phyloP scores from a whole-genome alignment of 768 basidiomycete genomes.

The Phlegmacium glaucopus region DNA sequence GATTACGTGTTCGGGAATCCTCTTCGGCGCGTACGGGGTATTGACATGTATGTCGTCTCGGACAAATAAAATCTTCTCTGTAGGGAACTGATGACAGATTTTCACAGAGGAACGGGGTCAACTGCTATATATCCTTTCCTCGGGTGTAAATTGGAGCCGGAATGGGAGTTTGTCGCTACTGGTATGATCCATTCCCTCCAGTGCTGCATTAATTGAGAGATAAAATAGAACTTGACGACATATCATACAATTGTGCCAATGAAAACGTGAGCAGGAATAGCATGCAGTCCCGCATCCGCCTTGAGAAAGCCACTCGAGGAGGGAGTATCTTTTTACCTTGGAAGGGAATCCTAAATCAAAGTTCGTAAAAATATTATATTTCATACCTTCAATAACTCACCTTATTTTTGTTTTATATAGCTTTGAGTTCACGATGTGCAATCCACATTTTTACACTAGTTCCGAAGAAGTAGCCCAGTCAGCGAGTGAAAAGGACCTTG shows the following conservation, averaged over 20 bases:
- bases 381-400: neutral
- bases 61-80: neutral
- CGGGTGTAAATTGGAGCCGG: constrained; percentile 44
- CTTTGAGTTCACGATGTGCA: constrained; percentile 88
- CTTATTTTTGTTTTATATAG: no score
- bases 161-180: constrained; percentile 66
- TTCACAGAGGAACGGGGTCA: constrained; percentile 85
- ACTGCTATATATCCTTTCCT: constrained; percentile 88
- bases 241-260: constrained; percentile 54
- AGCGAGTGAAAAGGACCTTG: constrained; percentile 57
- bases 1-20: constrained; percentile 7
- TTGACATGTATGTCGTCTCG: constrained; percentile 64
- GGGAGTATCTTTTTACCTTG: constrained; percentile 49
- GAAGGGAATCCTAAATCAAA: constrained; percentile 11
- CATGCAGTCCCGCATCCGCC: constrained; percentile 45
- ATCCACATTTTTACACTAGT: constrained; percentile 93
- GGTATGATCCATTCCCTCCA: constrained; percentile 44
- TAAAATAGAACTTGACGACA: constrained; percentile 65
- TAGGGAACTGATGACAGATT: neutral
- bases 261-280: constrained; percentile 57
- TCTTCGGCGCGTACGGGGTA: constrained; percentile 36
- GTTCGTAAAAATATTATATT: neutral
- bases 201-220: neutral
- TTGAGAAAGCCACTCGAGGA: constrained; percentile 35
- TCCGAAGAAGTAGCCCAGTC: constrained; percentile 60